These are phyloP conservation scores for Leishmania amazonensis DNA, from an alignment of 208 protist species.

Conservation along the genomic window DNA sequence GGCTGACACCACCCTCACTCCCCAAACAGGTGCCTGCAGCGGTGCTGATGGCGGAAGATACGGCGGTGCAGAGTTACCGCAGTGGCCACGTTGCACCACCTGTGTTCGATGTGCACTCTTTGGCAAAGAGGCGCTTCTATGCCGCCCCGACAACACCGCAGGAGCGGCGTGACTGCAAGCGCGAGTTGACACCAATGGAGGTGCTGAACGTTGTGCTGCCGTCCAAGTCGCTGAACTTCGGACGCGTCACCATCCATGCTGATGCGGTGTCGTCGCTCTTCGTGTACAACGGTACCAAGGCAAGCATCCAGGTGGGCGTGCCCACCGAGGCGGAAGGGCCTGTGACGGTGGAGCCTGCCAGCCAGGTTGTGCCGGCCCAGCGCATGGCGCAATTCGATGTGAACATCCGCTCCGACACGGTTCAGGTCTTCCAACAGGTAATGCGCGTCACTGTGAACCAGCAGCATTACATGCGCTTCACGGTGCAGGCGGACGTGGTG, in stretches of 20 bases:
- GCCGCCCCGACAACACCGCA: constrained; percentile 68
- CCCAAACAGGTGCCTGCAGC: constrained; percentile 27
- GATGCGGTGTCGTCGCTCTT: constrained; percentile 80
- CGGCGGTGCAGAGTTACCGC: constrained; percentile 17
- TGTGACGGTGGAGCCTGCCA: constrained; percentile 58
- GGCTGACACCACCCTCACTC: constrained; percentile 65
- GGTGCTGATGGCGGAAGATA: constrained; percentile 30
- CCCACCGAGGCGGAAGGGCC: constrained; percentile 71
- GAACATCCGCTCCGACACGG: constrained; percentile 53
- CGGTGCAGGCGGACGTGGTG: constrained; percentile 86
- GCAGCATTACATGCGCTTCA: constrained; percentile 87
- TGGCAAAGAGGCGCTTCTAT: constrained; percentile 88
- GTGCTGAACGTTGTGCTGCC: constrained; percentile 78
- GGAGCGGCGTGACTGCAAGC: constrained; percentile 92
- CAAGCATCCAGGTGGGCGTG: constrained; percentile 77
- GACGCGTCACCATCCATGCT: constrained; percentile 87
- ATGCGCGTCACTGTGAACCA: constrained; percentile 91
- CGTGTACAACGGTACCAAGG: constrained; percentile 90
- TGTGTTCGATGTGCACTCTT: constrained; percentile 74
- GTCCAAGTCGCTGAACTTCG: constrained; percentile 89
- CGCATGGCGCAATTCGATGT: constrained; percentile 94
- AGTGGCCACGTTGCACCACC: constrained; percentile 52
- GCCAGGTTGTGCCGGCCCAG: constrained; percentile 91
- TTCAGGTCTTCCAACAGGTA: constrained; percentile 84
- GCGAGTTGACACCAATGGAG: constrained; percentile 88